These are phyloP conservation scores for Chytriomyces sp. DNA, from an alignment of 192 early-diverging fungal genomes.

Conservation along the genomic window DNA sequence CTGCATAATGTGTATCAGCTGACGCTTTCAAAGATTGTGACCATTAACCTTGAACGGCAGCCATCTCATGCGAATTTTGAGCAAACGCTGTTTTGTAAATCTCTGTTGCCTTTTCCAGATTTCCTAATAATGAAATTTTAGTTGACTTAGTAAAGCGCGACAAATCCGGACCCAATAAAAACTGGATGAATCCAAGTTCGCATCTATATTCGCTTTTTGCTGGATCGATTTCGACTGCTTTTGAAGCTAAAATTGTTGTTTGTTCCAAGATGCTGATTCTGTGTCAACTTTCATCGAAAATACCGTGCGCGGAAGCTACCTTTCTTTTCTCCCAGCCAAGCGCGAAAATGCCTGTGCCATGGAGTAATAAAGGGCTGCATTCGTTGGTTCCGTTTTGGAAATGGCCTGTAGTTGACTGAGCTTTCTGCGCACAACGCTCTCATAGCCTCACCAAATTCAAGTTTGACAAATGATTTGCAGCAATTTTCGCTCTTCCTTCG, in stretches of 20 bases:
- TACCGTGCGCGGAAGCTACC: too few species aligned
- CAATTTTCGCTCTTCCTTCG: conserved; percentile 41
- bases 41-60: conserved; percentile 31
- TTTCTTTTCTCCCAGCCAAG: conserved; percentile 31
- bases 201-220: conserved; percentile 32
- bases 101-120: conserved; percentile 24
- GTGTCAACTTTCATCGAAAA: too few species aligned
- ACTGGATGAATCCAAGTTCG: conserved; percentile 48
- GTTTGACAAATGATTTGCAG: conserved; percentile 37
- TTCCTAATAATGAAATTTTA: background rate
- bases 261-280: conserved; percentile 43
- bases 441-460: conserved; percentile 31
- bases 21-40: background rate
- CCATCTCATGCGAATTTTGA: conserved; percentile 25
- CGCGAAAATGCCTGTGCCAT: conserved; percentile 42
- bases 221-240: conserved; percentile 39
- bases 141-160: background rate
- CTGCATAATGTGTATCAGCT: conserved; percentile 5
- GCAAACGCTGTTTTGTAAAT: conserved; percentile 13
- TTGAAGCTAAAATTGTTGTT: conserved; percentile 34
- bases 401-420: conserved; percentile 26
- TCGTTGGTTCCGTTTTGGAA: conserved; percentile 43
- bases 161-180: conserved; percentile 22
- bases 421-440: background rate
- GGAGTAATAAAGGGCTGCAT: conserved; percentile 35